A percentile compares a stretch with the other conserved stretches of the same genome.
Evolutionary conservation across 2,329 filamentous ascomycete species (phyloP).

Genomic region (Epichloe gansuensis): DNA sequence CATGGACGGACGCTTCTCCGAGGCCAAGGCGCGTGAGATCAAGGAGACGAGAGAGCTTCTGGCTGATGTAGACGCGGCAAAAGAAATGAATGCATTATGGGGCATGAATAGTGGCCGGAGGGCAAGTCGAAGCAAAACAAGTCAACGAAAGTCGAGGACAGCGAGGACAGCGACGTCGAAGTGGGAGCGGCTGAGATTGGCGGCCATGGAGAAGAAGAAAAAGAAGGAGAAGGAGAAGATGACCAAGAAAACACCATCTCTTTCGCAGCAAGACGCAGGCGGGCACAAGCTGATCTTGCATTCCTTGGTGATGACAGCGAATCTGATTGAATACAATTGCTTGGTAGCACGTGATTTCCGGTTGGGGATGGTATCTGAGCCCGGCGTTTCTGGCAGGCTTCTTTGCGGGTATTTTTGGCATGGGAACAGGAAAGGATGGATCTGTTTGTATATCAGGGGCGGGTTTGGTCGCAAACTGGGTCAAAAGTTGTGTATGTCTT

Average conservation of each 20-base stretch:
- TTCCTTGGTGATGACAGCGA: slow-evolving; percentile 63
- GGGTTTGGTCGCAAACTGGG: not conserved
- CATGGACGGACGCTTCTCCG: slow-evolving; percentile 81
- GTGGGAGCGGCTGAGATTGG: not conserved
- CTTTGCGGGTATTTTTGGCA: not conserved
- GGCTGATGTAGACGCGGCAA: slow-evolving; percentile 73
- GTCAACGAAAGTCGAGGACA: slow-evolving; percentile 19
- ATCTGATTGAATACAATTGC: slow-evolving; percentile 31
- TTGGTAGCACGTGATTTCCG: not conserved
- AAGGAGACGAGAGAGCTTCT: slow-evolving; percentile 76
- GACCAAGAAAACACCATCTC: slow-evolving; percentile 20
- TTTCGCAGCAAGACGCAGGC: slow-evolving; percentile 33
- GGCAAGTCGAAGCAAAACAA: slow-evolving; percentile 28
- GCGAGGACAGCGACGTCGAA: slow-evolving; percentile 17
- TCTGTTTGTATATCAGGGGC: not conserved
- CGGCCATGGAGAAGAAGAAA: slow-evolving; percentile 14
- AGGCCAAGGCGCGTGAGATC: slow-evolving; percentile 73
- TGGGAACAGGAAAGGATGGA: not conserved
- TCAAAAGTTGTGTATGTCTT: not conserved
- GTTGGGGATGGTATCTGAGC: not conserved
- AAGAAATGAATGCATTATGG: slow-evolving; percentile 72
- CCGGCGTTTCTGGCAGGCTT: not conserved
- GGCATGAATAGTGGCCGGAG: slow-evolving; percentile 38
- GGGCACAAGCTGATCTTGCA: slow-evolving; percentile 41
- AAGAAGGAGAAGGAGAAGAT: slow-evolving; percentile 16